phyloP scores from a whole-genome alignment of 192 early-diverging fungal species.

The Piromyces sp. region DNA sequence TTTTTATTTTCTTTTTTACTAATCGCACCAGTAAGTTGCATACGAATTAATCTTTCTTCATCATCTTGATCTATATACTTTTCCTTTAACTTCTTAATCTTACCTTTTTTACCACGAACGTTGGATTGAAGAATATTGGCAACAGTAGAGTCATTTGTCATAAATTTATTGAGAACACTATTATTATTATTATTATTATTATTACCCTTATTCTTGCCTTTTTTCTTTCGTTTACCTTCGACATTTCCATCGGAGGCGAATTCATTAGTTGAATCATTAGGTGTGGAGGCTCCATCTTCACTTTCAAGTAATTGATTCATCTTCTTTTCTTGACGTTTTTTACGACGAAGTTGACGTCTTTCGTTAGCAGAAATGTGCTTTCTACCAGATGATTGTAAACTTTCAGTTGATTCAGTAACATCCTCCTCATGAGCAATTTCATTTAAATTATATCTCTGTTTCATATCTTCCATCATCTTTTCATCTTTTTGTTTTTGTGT shows the following conservation, averaged over 20 bases:
- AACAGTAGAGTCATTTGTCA: background rate
- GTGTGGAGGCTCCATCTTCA: background rate
- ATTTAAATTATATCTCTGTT: slow-evolving; percentile 25
- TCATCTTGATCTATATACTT: slow-evolving; percentile 94
- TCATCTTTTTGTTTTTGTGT: slow-evolving; percentile 4
- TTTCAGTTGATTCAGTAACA: slow-evolving; percentile 2
- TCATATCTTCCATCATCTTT: slow-evolving; percentile 1
- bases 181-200: slow-evolving; percentile 10
- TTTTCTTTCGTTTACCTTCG: background rate
- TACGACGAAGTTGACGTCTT: slow-evolving; percentile 35
- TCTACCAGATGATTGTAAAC: background rate
- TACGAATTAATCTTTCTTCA: slow-evolving; percentile 65
- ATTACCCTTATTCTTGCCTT: slow-evolving; percentile 9
- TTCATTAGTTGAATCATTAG: slow-evolving; percentile 7
- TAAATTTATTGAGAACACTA: background rate
- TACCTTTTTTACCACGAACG: slow-evolving; percentile 71
- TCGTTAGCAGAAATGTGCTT: slow-evolving; percentile 54
- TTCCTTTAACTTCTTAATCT: slow-evolving; percentile 76
- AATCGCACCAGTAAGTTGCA: slow-evolving; percentile 59
- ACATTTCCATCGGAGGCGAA: background rate
- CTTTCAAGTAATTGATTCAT: background rate
- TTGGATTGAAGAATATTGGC: slow-evolving; percentile 2
- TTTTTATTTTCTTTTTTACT: slow-evolving; percentile 35
- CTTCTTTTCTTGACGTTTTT: background rate
- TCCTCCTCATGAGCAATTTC: slow-evolving; percentile 18